These are phyloP conservation scores for Aspergillus quadrilineatus DNA, from an alignment of 2,329 filamentous ascomycete genomes.

Conservation along the genomic window DNA sequence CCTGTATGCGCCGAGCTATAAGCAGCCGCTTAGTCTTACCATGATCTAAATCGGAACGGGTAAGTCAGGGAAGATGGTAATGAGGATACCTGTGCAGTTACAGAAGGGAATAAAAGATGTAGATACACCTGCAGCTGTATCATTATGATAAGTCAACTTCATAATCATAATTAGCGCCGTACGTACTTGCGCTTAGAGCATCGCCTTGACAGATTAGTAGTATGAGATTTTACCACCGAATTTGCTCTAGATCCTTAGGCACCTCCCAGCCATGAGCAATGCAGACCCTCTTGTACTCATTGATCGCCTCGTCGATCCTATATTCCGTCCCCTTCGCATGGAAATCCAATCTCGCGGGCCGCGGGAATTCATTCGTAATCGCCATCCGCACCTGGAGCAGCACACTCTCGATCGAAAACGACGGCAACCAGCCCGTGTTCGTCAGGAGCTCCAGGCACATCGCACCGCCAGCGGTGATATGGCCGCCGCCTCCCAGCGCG, in stretches of 20 bases:
- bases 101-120: too few species aligned
- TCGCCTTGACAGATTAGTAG: neutral
- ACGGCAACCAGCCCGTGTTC: constrained; percentile 76
- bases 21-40: too few species aligned
- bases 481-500: constrained; percentile 71
- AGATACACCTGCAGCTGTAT: too few species aligned
- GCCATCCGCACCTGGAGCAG: constrained; percentile 78
- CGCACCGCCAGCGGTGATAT: constrained; percentile 80
- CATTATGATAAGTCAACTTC: too few species aligned
- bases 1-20: too few species aligned
- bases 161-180: too few species aligned
- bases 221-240: neutral
- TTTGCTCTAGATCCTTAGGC: constrained; percentile 5
- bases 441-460: constrained; percentile 85
- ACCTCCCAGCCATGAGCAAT: constrained; percentile 7
- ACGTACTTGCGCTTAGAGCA: too few species aligned
- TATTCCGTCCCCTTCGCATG: neutral
- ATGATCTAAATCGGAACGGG: too few species aligned
- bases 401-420: constrained; percentile 72
- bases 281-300: constrained; percentile 10
- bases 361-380: constrained; percentile 65
- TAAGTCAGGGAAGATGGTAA: too few species aligned
- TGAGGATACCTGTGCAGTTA: too few species aligned
- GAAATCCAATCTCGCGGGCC: constrained; percentile 67
- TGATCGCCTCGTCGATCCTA: constrained; percentile 2